phyloP scores from a whole-genome alignment of 1,139 yeast species.

The Eremothecium sinecaudum region DNA sequence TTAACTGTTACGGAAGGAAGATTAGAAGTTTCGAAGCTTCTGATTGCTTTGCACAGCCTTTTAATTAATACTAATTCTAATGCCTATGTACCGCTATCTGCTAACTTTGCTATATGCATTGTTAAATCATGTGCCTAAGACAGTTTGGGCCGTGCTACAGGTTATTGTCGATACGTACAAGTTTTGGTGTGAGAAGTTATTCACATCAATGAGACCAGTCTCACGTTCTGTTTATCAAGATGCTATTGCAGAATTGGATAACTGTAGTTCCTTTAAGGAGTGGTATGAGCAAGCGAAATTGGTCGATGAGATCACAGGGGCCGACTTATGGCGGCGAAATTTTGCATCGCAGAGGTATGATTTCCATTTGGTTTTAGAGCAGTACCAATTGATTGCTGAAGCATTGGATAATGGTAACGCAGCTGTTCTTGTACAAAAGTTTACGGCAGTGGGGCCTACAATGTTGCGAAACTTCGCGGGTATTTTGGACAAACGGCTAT shows the following conservation, averaged over 20 bases:
- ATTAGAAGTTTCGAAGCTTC: conserved; percentile 1
- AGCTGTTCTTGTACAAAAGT: conserved; percentile 51
- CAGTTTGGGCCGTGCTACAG: conserved; percentile 53
- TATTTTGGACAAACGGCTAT: conserved; percentile 68
- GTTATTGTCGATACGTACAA: conserved; percentile 48
- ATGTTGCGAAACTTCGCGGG: conserved; percentile 85
- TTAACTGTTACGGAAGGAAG: too few species aligned
- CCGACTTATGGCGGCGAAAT: conserved; percentile 78
- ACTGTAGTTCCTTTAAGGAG: conserved; percentile 41
- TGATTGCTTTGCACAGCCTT: conserved; percentile 4
- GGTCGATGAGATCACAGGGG: conserved; percentile 58
- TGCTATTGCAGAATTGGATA: conserved; percentile 25
- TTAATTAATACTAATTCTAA: background rate
- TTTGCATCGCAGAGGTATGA: conserved; percentile 78
- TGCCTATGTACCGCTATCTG: conserved; percentile 16
- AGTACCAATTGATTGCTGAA: conserved; percentile 51
- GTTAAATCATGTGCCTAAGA: conserved; percentile 48
- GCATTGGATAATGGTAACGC: conserved; percentile 58
- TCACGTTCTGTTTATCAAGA: conserved; percentile 27
- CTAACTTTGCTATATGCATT: conserved; percentile 20
- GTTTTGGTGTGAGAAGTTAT: conserved; percentile 42
- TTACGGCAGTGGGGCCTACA: conserved; percentile 59
- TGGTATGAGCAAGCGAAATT: conserved; percentile 53
- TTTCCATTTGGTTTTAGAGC: conserved; percentile 67
- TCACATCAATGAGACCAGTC: conserved; percentile 24